Evolutionary conservation across 495 filamentous ascomycete species (phyloP), one percentile per base, ranked within the genome.

Genomic region (Bacidia gigantensis): DNA sequence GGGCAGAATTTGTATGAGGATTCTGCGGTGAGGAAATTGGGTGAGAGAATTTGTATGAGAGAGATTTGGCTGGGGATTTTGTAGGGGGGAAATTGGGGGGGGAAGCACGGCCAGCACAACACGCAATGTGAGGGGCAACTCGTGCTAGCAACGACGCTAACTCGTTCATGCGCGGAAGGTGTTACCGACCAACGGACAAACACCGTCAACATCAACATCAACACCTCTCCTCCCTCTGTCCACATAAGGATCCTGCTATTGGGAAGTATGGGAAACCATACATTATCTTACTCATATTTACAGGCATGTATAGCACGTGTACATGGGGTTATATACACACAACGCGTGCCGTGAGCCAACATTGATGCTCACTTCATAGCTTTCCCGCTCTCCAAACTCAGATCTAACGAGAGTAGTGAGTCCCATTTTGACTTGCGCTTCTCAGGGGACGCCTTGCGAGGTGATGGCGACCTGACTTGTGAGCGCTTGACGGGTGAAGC

Each of bases 11-110:
- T 71, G 68, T 70, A 65, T 69, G 72, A 69, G 73, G 67, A 67
- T 69, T 70, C 79, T 78, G 75, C 29, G 80, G 76, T 77, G 76
- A 70, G 74, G 73, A 70, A 65, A 73, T 73, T 70, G 67, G 63
- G 63, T 67, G 64, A 55, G 66, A 17, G 62, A 68, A 68, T 67
- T 69, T 70, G 69, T 72, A 76, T 76, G 77, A 72, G 76, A 70
- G 66, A 56, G 58, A 49, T 39, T 60, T 49, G 52, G 39, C 50
- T 62, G 58, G 65, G 59, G 62, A 66, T 50, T 50, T 50, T 26
- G 24, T 35, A 35, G 24, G 47, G 18, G 32, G 47, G 29, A 22
- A 14, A 35, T 17, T 35, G 24, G 17, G 32, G 47, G 26, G 47
- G 26, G 47, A 25, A 17, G 41, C 21, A 22, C 20, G 23, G 17